Conservation (phyloP, 2,329 filamentous ascomycete species). For the Pyrenochaeta sp. region DNA sequence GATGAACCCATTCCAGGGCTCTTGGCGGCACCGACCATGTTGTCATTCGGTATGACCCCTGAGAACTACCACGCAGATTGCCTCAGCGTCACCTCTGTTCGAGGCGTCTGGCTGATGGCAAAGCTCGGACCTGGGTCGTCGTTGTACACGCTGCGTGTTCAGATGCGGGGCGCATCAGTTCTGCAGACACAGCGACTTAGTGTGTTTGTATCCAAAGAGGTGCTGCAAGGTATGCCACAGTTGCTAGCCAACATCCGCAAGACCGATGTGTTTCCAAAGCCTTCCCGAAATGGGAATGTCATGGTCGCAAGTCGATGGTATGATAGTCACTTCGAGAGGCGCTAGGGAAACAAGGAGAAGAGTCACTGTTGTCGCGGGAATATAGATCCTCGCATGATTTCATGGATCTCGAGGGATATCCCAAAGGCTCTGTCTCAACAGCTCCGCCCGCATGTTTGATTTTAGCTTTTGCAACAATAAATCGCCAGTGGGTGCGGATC, state of each 20-base stretch:
- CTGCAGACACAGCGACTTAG: slow-evolving; percentile 20
- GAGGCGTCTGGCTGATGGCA: slow-evolving; percentile 10
- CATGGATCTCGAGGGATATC: not conserved
- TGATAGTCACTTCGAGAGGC: not conserved
- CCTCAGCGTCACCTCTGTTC: slow-evolving; percentile 12
- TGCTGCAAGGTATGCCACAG: slow-evolving; percentile 36
- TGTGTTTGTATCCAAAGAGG: slow-evolving; percentile 19
- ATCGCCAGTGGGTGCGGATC: slow-evolving; percentile 10
- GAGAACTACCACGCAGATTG: slow-evolving; percentile 17
- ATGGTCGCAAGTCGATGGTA: not conserved
- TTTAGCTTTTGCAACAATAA: slow-evolving; percentile 7
- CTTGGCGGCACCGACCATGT: slow-evolving; percentile 24
- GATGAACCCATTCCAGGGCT: slow-evolving; percentile 30
- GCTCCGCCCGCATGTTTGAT: not conserved
- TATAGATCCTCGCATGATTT: not conserved
- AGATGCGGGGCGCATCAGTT: slow-evolving; percentile 27
- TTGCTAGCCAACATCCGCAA: slow-evolving; percentile 22
- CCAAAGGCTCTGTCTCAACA: not conserved
- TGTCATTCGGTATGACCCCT: slow-evolving; percentile 23
- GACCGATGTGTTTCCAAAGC: slow-evolving; percentile 16
- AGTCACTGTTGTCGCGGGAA: not conserved
- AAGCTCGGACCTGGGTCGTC: slow-evolving; percentile 8
- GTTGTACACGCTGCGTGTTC: slow-evolving; percentile 34
- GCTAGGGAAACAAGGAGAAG: not conserved
- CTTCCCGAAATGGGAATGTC: slow-evolving; percentile 1